A percentile compares a stretch with the other conserved stretches of the same genome.
These are phyloP conservation scores for Daldinia caldariorum DNA, from an alignment of 495 filamentous ascomycete genomes.

Conservation along the genomic window DNA sequence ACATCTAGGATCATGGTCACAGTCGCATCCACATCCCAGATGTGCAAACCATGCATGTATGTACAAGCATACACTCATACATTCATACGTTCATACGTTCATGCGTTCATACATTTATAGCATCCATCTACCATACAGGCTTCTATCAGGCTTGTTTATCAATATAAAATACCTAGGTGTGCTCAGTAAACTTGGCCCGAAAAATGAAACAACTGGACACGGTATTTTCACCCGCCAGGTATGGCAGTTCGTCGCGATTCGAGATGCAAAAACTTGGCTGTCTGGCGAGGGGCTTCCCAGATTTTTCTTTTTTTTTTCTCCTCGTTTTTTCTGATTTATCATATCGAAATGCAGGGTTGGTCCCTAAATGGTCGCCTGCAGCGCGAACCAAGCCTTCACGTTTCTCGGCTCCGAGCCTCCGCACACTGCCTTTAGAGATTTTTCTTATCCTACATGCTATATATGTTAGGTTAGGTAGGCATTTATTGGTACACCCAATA, in stretches of 20 bases:
- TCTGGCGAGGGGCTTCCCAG: neutral
- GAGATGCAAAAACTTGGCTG: neutral
- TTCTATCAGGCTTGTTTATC: slow-evolving; percentile 18
- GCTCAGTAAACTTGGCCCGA: neutral
- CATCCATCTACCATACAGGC: slow-evolving; percentile 26
- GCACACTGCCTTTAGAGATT: slow-evolving; percentile 14
- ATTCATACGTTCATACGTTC: neutral
- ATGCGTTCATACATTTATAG: slow-evolving; percentile 12
- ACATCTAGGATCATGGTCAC: slow-evolving; percentile 2
- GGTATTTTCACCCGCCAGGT: slow-evolving; percentile 5
- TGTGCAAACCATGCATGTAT: slow-evolving; percentile 11
- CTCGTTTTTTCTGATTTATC: slow-evolving; percentile 40
- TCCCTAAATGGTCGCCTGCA: slow-evolving; percentile 41
- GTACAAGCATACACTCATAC: slow-evolving; percentile 8
- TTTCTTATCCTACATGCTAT: slow-evolving; percentile 1
- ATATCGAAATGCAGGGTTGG: slow-evolving; percentile 31
- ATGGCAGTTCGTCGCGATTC: slow-evolving; percentile 16
- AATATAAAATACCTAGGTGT: slow-evolving; percentile 19
- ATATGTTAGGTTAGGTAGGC: too few species aligned
- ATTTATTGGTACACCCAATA: neutral
- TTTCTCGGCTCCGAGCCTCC: slow-evolving; percentile 38
- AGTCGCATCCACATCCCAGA: slow-evolving; percentile 25
- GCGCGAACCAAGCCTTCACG: slow-evolving; percentile 37
- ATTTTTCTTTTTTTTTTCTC: slow-evolving; percentile 7
- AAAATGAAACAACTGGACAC: too few species aligned